Conservation (phyloP, 2,329 filamentous ascomycete species). For the Sphaerostilbella broomeana region DNA sequence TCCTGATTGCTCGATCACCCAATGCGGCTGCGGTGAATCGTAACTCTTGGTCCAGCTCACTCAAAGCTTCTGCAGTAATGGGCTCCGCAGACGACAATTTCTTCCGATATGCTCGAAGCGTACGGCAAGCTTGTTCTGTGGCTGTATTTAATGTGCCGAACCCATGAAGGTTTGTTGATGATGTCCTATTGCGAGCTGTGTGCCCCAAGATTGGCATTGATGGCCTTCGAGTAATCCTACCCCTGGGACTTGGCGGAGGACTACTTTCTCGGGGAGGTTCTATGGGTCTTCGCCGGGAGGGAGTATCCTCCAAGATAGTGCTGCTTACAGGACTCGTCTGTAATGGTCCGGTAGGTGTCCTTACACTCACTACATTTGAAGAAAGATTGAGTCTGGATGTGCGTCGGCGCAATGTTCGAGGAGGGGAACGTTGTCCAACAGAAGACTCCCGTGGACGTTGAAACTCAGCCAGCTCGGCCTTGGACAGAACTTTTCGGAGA, state of each 20-base stretch:
- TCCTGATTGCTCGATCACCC: slow-evolving; percentile 49
- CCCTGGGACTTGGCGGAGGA: slow-evolving; percentile 45
- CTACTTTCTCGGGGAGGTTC: slow-evolving; percentile 39
- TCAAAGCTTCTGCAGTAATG: slow-evolving; percentile 51
- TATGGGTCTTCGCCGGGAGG: slow-evolving; percentile 42
- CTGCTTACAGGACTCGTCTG: slow-evolving; percentile 36
- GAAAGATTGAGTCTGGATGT: slow-evolving; percentile 46
- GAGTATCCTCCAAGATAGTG: slow-evolving; percentile 38
- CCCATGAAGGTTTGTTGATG: slow-evolving; percentile 39
- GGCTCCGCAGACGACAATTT: slow-evolving; percentile 52
- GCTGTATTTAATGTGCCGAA: slow-evolving; percentile 54
- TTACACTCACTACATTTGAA: slow-evolving; percentile 25
- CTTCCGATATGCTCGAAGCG: slow-evolving; percentile 55
- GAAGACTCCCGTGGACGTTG: slow-evolving; percentile 40
- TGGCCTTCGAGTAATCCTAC: slow-evolving; percentile 41
- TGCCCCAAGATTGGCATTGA: slow-evolving; percentile 47
- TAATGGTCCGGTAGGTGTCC: slow-evolving; percentile 34
- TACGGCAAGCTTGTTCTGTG: slow-evolving; percentile 58
- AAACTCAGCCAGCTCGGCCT: slow-evolving; percentile 79
- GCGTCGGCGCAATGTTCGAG: slow-evolving; percentile 47
- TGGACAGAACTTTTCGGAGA: slow-evolving; percentile 77
- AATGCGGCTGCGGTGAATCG: slow-evolving; percentile 56
- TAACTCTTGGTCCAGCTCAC: slow-evolving; percentile 58
- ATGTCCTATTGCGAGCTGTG: slow-evolving; percentile 43
- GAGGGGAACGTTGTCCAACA: slow-evolving; percentile 48